A percentile compares a stretch with the other conserved stretches of the same genome.
These are phyloP conservation scores for Eucalyptus cloeziana DNA, from an alignment of 345 rosid species.

Conservation along the genomic window DNA sequence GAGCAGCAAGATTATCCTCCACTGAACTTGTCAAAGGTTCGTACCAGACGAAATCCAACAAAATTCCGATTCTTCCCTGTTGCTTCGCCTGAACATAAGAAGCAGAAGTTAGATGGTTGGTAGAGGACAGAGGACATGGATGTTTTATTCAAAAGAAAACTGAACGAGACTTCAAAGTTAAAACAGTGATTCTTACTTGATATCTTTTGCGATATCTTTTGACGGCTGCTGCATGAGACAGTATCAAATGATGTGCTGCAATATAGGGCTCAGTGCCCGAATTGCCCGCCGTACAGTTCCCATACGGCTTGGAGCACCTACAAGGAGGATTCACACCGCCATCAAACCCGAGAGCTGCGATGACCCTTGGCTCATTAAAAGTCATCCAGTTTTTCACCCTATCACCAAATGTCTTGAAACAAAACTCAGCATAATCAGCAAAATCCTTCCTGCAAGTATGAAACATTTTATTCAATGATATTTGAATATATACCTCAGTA, in stretches of 20 bases:
- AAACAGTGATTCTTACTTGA: slow-evolving; percentile 2
- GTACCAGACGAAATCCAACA: slow-evolving; percentile 55
- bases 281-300: slow-evolving; percentile 43
- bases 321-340: slow-evolving; percentile 39
- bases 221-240: slow-evolving; percentile 48
- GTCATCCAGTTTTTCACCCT: slow-evolving; percentile 65
- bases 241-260: slow-evolving; percentile 42
- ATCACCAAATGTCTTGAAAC: slow-evolving; percentile 54
- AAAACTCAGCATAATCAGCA: slow-evolving; percentile 48
- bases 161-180: background rate
- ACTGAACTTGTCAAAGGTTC: slow-evolving; percentile 44
- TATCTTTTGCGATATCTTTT: slow-evolving; percentile 42
- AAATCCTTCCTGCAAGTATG: slow-evolving; percentile 34
- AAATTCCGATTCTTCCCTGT: slow-evolving; percentile 50
- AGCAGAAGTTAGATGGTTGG: background rate
- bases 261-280: slow-evolving; percentile 55
- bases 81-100: slow-evolving; percentile 21
- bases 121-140: background rate
- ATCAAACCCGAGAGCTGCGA: slow-evolving; percentile 52
- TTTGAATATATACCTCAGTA: background rate
- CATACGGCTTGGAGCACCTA: slow-evolving; percentile 42
- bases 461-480: background rate
- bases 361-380: slow-evolving; percentile 49
- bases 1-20: slow-evolving; percentile 50
- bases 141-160: background rate